phyloP scores from a whole-genome alignment of 192 early-diverging fungal species.

The Coemansia sp. region DNA sequence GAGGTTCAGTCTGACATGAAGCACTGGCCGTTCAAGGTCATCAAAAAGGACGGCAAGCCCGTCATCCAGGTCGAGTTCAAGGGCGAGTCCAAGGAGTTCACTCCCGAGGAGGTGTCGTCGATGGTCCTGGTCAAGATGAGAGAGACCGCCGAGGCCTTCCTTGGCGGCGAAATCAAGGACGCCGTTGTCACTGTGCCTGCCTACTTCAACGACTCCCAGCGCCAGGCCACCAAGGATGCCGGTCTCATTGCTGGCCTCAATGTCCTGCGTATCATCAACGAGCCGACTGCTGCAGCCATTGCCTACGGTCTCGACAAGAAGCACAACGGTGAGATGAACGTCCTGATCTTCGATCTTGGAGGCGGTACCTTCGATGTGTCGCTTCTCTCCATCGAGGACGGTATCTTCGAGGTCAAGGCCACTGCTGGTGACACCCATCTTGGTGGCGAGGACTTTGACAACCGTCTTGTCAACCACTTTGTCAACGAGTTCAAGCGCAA shows the following conservation, averaged over 20 bases:
- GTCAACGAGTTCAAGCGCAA: slow-evolving; percentile 97
- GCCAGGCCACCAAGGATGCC: slow-evolving; percentile 99
- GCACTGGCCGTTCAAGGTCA: slow-evolving; percentile 98
- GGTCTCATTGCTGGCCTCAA: slow-evolving; percentile 95
- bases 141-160: slow-evolving; percentile 92
- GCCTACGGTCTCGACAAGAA: slow-evolving; percentile 99
- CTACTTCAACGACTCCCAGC: slow-evolving; percentile 99
- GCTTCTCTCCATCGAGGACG: slow-evolving; percentile 94
- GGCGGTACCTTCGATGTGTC: slow-evolving; percentile 99
- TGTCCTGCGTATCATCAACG: slow-evolving; percentile 99
- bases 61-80: slow-evolving; percentile 91
- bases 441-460: slow-evolving; percentile 99
- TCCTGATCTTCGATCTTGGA: slow-evolving; percentile 97
- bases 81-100: slow-evolving; percentile 96
- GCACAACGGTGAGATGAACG: slow-evolving; percentile 82
- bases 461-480: slow-evolving; percentile 96
- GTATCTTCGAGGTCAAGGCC: slow-evolving; percentile 98
- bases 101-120: slow-evolving; percentile 95
- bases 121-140: slow-evolving; percentile 99
- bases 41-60: slow-evolving; percentile 87
- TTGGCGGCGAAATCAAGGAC: slow-evolving; percentile 80
- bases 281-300: slow-evolving; percentile 98
- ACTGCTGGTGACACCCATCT: slow-evolving; percentile 99
- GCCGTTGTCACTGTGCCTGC: slow-evolving; percentile 98
- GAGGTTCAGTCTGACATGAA: slow-evolving; percentile 99